These are phyloP conservation scores for Nicotiana tabacum DNA, from an alignment of 257 asterid species.

Conservation along the genomic window DNA sequence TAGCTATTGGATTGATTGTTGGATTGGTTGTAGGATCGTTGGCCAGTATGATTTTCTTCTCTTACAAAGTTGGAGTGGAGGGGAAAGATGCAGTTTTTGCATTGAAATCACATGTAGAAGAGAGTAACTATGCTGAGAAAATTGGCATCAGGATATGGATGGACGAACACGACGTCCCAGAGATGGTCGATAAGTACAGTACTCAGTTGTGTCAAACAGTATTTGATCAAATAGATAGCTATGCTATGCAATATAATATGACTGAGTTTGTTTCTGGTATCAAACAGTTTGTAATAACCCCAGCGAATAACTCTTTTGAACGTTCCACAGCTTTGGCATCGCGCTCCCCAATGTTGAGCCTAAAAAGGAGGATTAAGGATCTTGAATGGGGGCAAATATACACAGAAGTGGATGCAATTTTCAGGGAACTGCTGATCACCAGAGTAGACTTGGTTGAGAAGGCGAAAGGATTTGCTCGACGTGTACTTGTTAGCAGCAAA, in stretches of 20 bases:
- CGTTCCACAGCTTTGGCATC: constrained; percentile 44
- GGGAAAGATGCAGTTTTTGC: constrained; percentile 92
- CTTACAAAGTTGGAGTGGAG: constrained; percentile 84
- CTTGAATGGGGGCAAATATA: constrained; percentile 77
- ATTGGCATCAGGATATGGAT: constrained; percentile 87
- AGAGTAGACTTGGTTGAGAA: constrained; percentile 73
- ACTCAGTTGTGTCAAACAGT: constrained; percentile 68
- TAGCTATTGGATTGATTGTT: constrained; percentile 79
- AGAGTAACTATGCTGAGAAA: constrained; percentile 84
- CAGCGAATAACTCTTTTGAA: constrained; percentile 38
- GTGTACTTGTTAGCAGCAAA: constrained; percentile 55
- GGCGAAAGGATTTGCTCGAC: constrained; percentile 82
- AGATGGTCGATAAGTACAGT: constrained; percentile 72
- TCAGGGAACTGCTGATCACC: constrained; percentile 57
- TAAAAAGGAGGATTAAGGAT: constrained; percentile 39
- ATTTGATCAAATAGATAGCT: constrained; percentile 69
- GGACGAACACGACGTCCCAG: constrained; percentile 87
- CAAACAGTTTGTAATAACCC: constrained; percentile 59
- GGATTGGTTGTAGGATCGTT: constrained; percentile 67
- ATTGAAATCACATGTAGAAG: constrained; percentile 72
- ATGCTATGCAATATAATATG: constrained; percentile 87
- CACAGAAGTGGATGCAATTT: constrained; percentile 54
- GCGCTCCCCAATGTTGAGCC: constrained; percentile 64
- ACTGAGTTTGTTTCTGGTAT: constrained; percentile 72
- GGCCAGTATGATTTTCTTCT: constrained; percentile 66